Base-by-base conservation (phyloP, 2,329 filamentous ascomycete genomes). In the Pseudopithomyces maydicus region DNA sequence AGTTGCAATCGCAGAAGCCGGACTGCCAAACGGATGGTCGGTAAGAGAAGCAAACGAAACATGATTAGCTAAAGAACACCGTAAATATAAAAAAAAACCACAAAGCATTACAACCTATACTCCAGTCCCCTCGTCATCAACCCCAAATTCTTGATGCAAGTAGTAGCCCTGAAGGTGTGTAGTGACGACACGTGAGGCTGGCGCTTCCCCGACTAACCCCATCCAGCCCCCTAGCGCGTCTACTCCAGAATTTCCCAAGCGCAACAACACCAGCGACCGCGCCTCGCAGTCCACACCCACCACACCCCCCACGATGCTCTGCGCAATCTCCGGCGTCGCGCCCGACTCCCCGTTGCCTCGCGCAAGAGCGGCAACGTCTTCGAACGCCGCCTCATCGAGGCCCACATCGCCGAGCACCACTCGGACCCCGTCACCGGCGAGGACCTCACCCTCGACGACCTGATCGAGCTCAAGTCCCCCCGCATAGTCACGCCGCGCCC, bases 361-460 rank as follows among this genome's bases (percentile, higher is more conserved):
- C 90, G 90, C 78, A 96, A 97, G 81, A 96, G 92, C 73, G 93
- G 94, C 69, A 89, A 90, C 75, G 87, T 98, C 49, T 99, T 96
- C 78, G 95, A 99, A 80, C 96, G 92, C 80, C 90, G 94, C 49
- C 84, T 99, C 62, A 94, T 99, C 71, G 92, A 97, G 77, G 90
- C 94, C 67, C 97, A 97, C 76, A 92, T 99, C 72, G 85, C 90
- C 64, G 92, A 98, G 78, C 87, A 98, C 78, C 92, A 91, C 70
- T 96, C 92, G 65, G 95, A 99, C 71, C 95, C 95, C 29, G 88
- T 92, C 56, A 95, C 90, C 55, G 91, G 91, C 73, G 91, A 97
- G 74, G 89, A 94, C 54, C 85, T 98, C 54, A 85, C 90, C 54
- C 77, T 84, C 58, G 91, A 96, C 63, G 95, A 99, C 76, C 86